Base-by-base conservation (phyloP, 345 rosid genomes). In the Eucalyptus lansdowneana region DNA sequence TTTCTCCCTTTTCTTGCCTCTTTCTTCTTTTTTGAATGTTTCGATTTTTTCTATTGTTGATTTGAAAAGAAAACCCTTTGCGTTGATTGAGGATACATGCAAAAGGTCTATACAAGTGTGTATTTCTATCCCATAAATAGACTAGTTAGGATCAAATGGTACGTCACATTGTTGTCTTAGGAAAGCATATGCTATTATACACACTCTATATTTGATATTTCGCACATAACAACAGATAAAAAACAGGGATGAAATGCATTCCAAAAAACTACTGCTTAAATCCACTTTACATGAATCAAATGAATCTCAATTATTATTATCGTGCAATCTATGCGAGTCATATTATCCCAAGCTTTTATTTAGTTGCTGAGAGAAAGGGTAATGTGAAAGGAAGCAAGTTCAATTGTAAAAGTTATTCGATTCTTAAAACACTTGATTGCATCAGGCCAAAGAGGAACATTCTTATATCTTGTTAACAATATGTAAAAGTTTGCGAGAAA, bases 261-360 rank as follows among this genome's bases (percentile, higher is more conserved):
- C 31, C 69, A 6, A 19, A 31, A 16, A 67, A 67, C 3, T 67
- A 17, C 4, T n/a, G 42, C 7, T 67, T 15, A 8, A 67, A 16
- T 67, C 22, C 2, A 15, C 4, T 16, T 31, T 10, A 7, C 8
- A 15, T 8, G 12, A 16, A 67, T 67, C 11, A 9, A 67, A 31
- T 67, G 42, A 31, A 67, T 67, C 6, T 67, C 40, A 3, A 31
- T 5, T 3, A 29, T 16, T 31, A 31, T 3, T 31, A n/a, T 67
- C 24, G 1, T 16, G 22, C 6, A 31, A 31, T 67, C 12, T 16
- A 3, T 0, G 12, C 0, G 24, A 69, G 22, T 5, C 40, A 1
- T 31, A 13, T 69, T 16, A 31, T 34, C 80, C 80, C 12, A 9
- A 34, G 7, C 80, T 31, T 69, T 69, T 69, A 5, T 34, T 69